phyloP scores from a whole-genome alignment of 169 alveolate genomes.

The Cystoisospora suis region DNA sequence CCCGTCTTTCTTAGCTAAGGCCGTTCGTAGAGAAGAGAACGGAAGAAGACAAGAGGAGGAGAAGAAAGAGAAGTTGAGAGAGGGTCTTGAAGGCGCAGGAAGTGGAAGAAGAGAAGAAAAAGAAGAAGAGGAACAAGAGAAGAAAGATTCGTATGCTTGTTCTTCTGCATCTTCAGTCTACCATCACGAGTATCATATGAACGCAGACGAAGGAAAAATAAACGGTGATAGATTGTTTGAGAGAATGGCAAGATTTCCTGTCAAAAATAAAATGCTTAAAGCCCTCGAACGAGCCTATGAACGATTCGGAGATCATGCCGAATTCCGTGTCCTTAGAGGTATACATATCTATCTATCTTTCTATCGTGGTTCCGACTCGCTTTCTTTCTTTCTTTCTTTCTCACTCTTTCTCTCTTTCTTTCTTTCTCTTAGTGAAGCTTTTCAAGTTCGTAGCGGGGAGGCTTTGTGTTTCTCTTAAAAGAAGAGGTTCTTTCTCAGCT shows the following conservation, averaged over 20 bases:
- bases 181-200: no score
- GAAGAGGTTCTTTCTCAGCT: no score
- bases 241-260: constrained; percentile 16
- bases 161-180: no score
- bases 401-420: neutral
- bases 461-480: no score
- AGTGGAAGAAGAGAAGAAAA: neutral
- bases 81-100: neutral
- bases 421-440: no score
- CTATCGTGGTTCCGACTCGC: neutral
- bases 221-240: neutral
- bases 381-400: neutral
- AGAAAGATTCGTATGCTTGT: no score
- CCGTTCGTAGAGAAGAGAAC: neutral
- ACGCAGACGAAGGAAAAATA: neutral
- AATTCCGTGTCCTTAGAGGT: constrained; percentile 14
- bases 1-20: neutral
- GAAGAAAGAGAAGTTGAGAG: neutral
- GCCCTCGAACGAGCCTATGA: constrained; percentile 33
- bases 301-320: constrained; percentile 26
- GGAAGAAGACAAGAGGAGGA: neutral
- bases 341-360: neutral
- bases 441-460: no score
- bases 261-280: constrained; percentile 7
- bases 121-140: neutral